A percentile compares a stretch with the other conserved stretches of the same genome.
Conservation (phyloP, 208 protist species). For the Trypanosoma avium region DNA sequence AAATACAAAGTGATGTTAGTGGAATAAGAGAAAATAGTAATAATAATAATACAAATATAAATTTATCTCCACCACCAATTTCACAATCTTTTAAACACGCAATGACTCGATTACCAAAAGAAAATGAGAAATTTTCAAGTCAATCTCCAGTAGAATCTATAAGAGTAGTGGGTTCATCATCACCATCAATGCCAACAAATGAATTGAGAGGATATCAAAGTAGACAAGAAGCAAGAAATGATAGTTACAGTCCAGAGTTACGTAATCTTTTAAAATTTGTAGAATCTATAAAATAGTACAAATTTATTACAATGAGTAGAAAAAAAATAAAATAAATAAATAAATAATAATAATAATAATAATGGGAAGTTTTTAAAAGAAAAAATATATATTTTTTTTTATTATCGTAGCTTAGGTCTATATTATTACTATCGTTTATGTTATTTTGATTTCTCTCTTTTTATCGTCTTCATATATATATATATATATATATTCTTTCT, state of each 20-base stretch:
- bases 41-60: not conserved
- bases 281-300: slow-evolving; percentile 21
- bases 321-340: not conserved
- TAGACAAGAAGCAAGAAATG: not conserved
- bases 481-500: no score
- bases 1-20: not conserved
- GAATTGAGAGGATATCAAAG: not conserved
- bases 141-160: not conserved
- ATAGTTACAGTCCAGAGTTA: slow-evolving; percentile 21
- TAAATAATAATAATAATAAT: no score
- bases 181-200: not conserved
- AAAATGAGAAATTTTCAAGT: not conserved
- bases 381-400: no score
- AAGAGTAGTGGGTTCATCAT: not conserved
- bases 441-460: no score
- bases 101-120: not conserved
- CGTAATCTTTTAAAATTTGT: slow-evolving; percentile 23
- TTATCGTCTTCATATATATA: no score
- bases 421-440: no score
- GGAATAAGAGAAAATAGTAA: not conserved
- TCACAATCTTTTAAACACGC: not conserved
- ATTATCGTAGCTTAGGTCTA: no score
- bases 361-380: no score
- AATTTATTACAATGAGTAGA: not conserved
- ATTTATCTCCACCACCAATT: not conserved